Evolutionary conservation across 345 rosid genomes (phyloP).

Genomic region (Kandelia obovata): DNA sequence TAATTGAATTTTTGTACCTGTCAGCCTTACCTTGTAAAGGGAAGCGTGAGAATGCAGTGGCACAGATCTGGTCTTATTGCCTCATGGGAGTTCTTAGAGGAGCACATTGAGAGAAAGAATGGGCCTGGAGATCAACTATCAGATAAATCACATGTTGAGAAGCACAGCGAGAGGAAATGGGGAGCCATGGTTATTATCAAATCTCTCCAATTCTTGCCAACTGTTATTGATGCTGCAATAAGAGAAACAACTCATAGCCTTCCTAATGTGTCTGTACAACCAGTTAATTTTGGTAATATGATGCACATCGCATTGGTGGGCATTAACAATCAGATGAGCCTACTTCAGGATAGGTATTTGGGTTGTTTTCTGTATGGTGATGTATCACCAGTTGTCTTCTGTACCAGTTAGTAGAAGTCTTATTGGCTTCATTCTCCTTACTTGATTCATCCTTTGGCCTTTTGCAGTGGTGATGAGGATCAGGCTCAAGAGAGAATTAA

Average conservation of each 20-base stretch:
- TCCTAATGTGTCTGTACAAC: slow-evolving; percentile 37
- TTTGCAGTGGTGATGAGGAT: slow-evolving; percentile 97
- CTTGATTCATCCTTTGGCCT: slow-evolving; percentile 13
- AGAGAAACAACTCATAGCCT: slow-evolving; percentile 66
- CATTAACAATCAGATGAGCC: slow-evolving; percentile 96
- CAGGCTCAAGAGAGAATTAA: slow-evolving; percentile 97
- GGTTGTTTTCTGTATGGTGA: neutral
- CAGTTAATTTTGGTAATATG: slow-evolving; percentile 75
- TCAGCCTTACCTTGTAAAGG: slow-evolving; percentile 96
- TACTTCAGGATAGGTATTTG: slow-evolving; percentile 92
- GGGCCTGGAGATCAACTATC: slow-evolving; percentile 50
- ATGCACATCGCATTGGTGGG: slow-evolving; percentile 96
- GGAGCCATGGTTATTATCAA: slow-evolving; percentile 98
- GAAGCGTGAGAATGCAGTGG: slow-evolving; percentile 99
- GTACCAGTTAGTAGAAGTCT: neutral
- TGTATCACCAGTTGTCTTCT: neutral
- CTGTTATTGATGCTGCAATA: slow-evolving; percentile 66
- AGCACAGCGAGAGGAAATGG: slow-evolving; percentile 78
- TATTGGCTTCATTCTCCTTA: slow-evolving; percentile 7
- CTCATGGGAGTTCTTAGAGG: slow-evolving; percentile 97
- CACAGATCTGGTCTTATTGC: slow-evolving; percentile 95
- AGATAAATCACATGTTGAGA: slow-evolving; percentile 56
- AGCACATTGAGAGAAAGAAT: slow-evolving; percentile 69
- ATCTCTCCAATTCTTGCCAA: slow-evolving; percentile 82
- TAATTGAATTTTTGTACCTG: slow-evolving; percentile 22